A percentile compares a stretch with the other conserved stretches of the same genome.
Evolutionary conservation across 202 grass and related monocot genomes (phyloP).

Genomic region (Panicum virgatum): DNA sequence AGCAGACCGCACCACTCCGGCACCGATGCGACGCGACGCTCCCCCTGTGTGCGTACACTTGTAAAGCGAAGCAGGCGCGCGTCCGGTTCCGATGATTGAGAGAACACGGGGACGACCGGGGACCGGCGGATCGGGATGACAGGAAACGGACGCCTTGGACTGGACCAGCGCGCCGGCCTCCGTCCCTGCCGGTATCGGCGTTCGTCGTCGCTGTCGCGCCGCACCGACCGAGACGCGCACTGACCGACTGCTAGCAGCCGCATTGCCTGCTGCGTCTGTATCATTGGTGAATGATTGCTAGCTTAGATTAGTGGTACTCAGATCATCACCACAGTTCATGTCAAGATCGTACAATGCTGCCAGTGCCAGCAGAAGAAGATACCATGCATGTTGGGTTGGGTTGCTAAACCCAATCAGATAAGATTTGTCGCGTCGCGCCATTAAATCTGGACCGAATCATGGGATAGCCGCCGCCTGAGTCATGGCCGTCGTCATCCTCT

Average conservation of each 20-base stretch:
- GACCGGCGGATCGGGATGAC: conserved; percentile 6
- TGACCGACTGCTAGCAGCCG: no score
- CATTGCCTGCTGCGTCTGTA: neutral
- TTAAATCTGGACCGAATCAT: neutral
- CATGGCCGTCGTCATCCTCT: neutral
- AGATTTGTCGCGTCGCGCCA: neutral
- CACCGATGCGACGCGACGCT: neutral
- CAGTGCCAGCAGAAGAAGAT: neutral
- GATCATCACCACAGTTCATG: neutral
- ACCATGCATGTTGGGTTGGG: no score
- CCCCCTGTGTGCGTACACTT: neutral
- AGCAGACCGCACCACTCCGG: neutral
- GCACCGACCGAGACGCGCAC: neutral
- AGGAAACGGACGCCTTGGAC: neutral
- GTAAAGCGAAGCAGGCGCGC: conserved; percentile 13
- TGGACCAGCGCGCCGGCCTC: conserved; percentile 18
- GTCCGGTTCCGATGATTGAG: conserved; percentile 13
- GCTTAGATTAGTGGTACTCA: neutral
- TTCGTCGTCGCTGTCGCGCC: conserved; percentile 14
- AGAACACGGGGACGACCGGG: neutral
- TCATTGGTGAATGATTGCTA: conserved; percentile 28
- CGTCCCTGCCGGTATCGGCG: neutral
- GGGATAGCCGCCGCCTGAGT: neutral
- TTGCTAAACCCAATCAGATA: neutral
- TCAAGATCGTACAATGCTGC: neutral